These are phyloP conservation scores for Fagopyrum homotropicum DNA, from an alignment of 148 eudicot species.

Conservation along the genomic window DNA sequence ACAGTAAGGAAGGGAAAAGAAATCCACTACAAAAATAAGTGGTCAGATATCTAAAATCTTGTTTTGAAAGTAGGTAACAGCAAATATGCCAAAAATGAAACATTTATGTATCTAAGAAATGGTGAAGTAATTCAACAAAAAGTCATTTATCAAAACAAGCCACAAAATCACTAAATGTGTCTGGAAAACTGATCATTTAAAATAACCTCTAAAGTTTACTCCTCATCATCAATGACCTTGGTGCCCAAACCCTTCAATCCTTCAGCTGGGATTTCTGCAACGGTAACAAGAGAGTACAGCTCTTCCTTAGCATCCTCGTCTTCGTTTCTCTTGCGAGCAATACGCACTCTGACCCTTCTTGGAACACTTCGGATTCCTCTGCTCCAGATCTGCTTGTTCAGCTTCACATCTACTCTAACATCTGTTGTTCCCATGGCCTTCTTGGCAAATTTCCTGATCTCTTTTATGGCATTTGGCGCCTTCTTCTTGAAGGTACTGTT, in stretches of 20 bases:
- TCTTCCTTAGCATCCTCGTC: conserved; percentile 96
- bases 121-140: neutral
- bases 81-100: neutral
- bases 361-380: conserved; percentile 86
- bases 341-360: conserved; percentile 71
- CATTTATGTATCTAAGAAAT: conserved; percentile 1
- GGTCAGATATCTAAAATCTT: neutral
- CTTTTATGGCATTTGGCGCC: conserved; percentile 78
- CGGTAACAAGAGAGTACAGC: conserved; percentile 88
- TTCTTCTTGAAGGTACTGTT: conserved; percentile 79
- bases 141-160: neutral
- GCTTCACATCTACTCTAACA: conserved; percentile 75
- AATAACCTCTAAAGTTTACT: conserved; percentile 21
- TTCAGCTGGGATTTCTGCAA: conserved; percentile 68
- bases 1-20: neutral
- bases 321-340: conserved; percentile 89
- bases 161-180: neutral
- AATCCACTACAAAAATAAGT: neutral
- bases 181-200: neutral
- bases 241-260: conserved; percentile 85
- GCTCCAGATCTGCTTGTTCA: conserved; percentile 85
- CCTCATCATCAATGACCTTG: conserved; percentile 81
- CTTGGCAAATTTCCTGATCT: conserved; percentile 62
- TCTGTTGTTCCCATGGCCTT: conserved; percentile 79
- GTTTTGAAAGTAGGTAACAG: neutral